These are phyloP conservation scores for Tetraselmis chui DNA, from an alignment of 139 green algal species.

Conservation along the genomic window DNA sequence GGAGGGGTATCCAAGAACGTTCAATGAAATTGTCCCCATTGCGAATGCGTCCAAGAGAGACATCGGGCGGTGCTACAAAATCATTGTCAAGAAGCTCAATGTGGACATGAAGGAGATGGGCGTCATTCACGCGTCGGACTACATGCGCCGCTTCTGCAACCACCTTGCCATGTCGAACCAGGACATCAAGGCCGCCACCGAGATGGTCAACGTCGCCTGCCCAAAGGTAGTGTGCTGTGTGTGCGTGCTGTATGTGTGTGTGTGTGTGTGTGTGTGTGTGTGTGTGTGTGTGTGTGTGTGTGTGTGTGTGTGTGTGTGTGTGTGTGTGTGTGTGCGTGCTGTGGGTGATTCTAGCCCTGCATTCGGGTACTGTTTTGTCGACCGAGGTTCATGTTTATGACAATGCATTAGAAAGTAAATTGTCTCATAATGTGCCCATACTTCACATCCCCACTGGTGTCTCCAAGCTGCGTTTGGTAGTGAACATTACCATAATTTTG, in stretches of 20 bases:
- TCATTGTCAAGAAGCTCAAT: constrained; percentile 43
- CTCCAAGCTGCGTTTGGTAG: too few relatives aligned
- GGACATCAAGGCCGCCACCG: constrained; percentile 23
- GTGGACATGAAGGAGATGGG: constrained; percentile 31
- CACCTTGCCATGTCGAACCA: constrained; percentile 26
- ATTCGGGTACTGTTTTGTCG: neutral
- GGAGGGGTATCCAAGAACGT: constrained; percentile 63
- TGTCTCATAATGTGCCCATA: neutral
- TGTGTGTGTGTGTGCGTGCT: constrained; percentile 12
- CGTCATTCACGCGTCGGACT: constrained; percentile 29
- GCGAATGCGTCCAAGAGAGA: constrained; percentile 64
- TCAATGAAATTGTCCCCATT: constrained; percentile 78
- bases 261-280: neutral
- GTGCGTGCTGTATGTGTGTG: too few relatives aligned
- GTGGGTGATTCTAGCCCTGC: constrained; percentile 7
- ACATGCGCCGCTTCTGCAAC: constrained; percentile 47
- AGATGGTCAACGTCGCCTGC: constrained; percentile 27
- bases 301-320: neutral
- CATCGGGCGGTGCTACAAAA: constrained; percentile 63
- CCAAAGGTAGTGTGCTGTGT: constrained; percentile 13
- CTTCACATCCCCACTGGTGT: too few relatives aligned
- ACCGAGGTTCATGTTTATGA: constrained; percentile 17
- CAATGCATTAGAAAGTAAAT: constrained; percentile 18
- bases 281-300: neutral
- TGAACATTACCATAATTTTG: too few relatives aligned